Conservation (phyloP, 768 basidiomycete species). For the Boletus eberwhitei region DNA sequence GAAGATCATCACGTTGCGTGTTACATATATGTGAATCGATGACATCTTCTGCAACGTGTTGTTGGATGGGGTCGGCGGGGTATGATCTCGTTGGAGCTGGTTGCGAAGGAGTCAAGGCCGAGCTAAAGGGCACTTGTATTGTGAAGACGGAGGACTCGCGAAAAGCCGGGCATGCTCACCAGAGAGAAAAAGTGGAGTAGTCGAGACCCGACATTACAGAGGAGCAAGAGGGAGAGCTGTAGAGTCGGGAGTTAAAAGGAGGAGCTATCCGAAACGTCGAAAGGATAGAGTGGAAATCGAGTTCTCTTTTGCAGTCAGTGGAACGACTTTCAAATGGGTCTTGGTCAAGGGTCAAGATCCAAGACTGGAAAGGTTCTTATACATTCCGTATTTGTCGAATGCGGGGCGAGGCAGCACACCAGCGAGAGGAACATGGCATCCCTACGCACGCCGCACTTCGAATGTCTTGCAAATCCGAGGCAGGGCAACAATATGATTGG, state of each 20-base stretch:
- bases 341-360: conserved; percentile 25
- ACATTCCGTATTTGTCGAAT: conserved; percentile 21
- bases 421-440: conserved; percentile 26
- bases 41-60: conserved; percentile 30
- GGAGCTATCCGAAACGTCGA: conserved; percentile 1
- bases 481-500: conserved; percentile 31
- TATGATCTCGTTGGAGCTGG: conserved; percentile 21
- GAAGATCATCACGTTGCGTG: conserved; percentile 33
- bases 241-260: conserved; percentile 8
- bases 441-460: conserved; percentile 27
- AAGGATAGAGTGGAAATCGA: conserved; percentile 12
- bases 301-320: conserved; percentile 18
- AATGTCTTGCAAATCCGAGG: conserved; percentile 32
- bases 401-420: conserved; percentile 22
- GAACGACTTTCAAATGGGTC: conserved; percentile 23
- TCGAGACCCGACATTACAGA: conserved; percentile 23
- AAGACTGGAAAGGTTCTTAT: conserved; percentile 27
- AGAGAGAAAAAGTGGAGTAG: conserved; percentile 28
- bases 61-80: conserved; percentile 27
- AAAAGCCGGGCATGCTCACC: conserved; percentile 10
- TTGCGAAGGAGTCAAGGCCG: conserved; percentile 29
- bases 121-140: conserved; percentile 9
- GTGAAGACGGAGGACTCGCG: neutral
- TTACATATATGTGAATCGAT: conserved; percentile 25
- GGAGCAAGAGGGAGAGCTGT: neutral